Base-by-base conservation (phyloP, 345 rosid species). In the Garcia nutans region DNA sequence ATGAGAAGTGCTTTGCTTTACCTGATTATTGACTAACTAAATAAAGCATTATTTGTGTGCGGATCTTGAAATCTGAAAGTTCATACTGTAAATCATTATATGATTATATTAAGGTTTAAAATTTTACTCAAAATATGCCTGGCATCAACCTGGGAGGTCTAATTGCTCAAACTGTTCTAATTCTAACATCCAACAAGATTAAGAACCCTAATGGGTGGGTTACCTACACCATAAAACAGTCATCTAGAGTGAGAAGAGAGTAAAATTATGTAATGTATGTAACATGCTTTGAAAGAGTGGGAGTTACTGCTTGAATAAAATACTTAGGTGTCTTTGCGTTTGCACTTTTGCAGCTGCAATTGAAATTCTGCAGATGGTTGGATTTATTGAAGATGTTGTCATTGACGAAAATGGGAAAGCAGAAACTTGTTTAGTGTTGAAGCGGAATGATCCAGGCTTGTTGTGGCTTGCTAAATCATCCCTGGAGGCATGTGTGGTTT, bases 381-480 rank as follows among this genome's bases (percentile, higher is more conserved):
- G 99, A 63, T 96, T 96, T 82, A 81, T 54, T 7, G 97, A 96
- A 52, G 97, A 92, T 68, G 84, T 74, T 59, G 71, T 82, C n/a
- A 77, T 44, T 3, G 90, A 88, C 70, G 87, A 80, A 19, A 79
- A 75, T 3, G 94, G 98, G 26, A 84, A 73, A 54, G 73, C 73
- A n/a, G 97, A 93, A 74, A 69, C 89, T 68, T 96, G 85, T 63
- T 65, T 96, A 71, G 92, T 89, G 63, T 52, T 96, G 87, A 92
- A 89, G 88, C 85, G 98, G 52, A 92, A 96, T 62, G 98, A 96
- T 79, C 97, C 88, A 13, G 98, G 97, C 52, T 82, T 96, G 62
- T 78, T 93, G 86, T 96, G 97, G 99, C 97, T 96, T 69, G 97
- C 92, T 37, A 93, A 92, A 77, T 88, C 97, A 68, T 85, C 87